Evolutionary conservation across 139 green algal genomes (phyloP), one percentile per base, ranked within the genome.

Genomic region (Spirogloea muscicola): DNA sequence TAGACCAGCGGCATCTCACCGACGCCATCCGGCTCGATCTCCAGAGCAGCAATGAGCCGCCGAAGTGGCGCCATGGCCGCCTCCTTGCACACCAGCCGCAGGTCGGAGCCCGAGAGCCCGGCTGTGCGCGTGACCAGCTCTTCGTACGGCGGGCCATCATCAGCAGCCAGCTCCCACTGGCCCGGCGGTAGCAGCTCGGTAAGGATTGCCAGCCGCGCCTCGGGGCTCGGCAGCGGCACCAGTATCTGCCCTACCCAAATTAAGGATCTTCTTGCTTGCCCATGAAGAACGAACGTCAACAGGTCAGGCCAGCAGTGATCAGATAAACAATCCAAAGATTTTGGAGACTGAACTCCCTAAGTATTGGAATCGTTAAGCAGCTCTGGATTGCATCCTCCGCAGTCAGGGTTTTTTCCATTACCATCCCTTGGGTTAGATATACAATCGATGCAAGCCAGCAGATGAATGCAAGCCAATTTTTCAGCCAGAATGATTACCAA

Each of bases 1-100:
- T 13, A 64, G 36, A 13, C 13, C 43, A 51, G 10, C 10, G 10
- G 10, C 43, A 51, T 13, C 43, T 25, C 10, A 13, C 43, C 10
- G 10, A 25, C 13, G 13, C 43, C 43, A 51, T 51, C 10, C 10
- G 43, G 43, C 10, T 10, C 43, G 43, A 25, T 5, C 25, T 73
- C 64, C n/a, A 73, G 21, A 3, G 36, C 10, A 4, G 2, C 10
- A 71, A 84, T 84, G 29, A 84, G 36, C 65, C 79, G 38, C 42
- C 79, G 72, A 42, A 85, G 58, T 25, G 79, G 79, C 37, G 63
- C 31, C 80, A 86, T 86, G 52, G 80, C 80, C n/a, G 51, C 55
- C 78, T 86, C 80, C 27, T 86, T 86, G 62, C 80, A 86, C 48
- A 86, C 36, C 52, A 79, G 40, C 21, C 25, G 34, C 9, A 86